Percentiles rank a stretch among this genome's conserved stretches.
phyloP scores from a whole-genome alignment of 352 stramenopile species.

The Pythium coloratum region DNA sequence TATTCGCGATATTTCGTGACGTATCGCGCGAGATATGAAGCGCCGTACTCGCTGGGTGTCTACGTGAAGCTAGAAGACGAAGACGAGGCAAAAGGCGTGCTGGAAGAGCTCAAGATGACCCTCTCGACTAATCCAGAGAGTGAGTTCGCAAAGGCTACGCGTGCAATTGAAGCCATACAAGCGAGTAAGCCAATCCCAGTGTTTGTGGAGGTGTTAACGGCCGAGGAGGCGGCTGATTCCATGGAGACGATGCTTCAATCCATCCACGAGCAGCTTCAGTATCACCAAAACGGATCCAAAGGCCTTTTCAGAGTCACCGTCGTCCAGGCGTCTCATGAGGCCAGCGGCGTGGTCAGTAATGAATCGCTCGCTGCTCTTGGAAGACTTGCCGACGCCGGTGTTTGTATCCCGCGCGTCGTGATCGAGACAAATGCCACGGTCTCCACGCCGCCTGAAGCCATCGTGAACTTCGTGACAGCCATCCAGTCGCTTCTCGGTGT shows the following conservation, averaged over 20 bases:
- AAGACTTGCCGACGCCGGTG: neutral
- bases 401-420: neutral
- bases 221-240: neutral
- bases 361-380: neutral
- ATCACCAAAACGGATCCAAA: neutral
- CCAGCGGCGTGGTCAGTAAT: neutral
- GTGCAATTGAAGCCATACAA: neutral
- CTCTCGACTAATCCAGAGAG: neutral
- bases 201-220: neutral
- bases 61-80: conserved; percentile 10
- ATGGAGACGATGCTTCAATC: neutral
- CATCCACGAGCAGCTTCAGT: neutral
- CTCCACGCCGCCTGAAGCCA: neutral
- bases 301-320: neutral
- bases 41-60: conserved; percentile 6
- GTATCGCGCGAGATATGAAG: conserved; percentile 3
- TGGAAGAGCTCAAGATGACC: neutral
- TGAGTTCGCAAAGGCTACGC: neutral
- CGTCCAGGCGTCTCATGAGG: neutral
- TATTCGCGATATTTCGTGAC: conserved; percentile 9
- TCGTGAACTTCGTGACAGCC: neutral
- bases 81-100: neutral
- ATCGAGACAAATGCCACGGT: conserved; percentile 1
- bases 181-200: neutral
- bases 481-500: conserved; percentile 8